Conservation (phyloP, 2,329 filamentous ascomycete genomes). For the Colletotrichum lentis region DNA sequence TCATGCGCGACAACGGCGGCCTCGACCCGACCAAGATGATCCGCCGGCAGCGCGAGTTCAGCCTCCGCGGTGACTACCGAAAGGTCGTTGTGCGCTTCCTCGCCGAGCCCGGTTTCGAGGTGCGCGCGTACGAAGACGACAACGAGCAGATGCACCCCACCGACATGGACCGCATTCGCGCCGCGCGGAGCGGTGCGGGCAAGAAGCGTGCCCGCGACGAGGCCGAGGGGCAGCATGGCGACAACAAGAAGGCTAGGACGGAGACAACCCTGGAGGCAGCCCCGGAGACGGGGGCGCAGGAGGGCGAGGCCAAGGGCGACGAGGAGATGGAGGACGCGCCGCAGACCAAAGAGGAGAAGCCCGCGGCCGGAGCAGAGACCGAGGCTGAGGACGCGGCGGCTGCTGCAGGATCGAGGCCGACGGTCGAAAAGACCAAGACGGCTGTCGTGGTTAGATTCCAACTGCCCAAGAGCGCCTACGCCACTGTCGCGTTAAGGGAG, state of each 20-base stretch:
- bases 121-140: constrained; percentile 73
- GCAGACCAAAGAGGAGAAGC: constrained; percentile 8
- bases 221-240: constrained; percentile 39
- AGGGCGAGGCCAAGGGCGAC: constrained; percentile 3
- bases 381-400: constrained; percentile 34
- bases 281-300: not conserved
- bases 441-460: constrained; percentile 78
- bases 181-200: constrained; percentile 47
- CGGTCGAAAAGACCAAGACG: constrained; percentile 57
- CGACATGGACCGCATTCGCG: constrained; percentile 75
- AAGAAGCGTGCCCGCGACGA: constrained; percentile 35
- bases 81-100: constrained; percentile 80
- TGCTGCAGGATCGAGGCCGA: constrained; percentile 13
- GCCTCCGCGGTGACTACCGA: constrained; percentile 86
- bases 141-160: constrained; percentile 89
- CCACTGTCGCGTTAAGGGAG: constrained; percentile 83
- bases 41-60: constrained; percentile 84
- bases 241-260: constrained; percentile 40
- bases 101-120: constrained; percentile 67
- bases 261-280: constrained; percentile 1
- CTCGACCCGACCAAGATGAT: constrained; percentile 89
- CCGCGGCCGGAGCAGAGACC: constrained; percentile 31
- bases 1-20: constrained; percentile 84
- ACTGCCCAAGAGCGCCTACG: constrained; percentile 81
- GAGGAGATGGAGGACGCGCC: constrained; percentile 19